Conservation (phyloP, 1,139 yeast genomes). For the Candida mesenterica region DNA sequence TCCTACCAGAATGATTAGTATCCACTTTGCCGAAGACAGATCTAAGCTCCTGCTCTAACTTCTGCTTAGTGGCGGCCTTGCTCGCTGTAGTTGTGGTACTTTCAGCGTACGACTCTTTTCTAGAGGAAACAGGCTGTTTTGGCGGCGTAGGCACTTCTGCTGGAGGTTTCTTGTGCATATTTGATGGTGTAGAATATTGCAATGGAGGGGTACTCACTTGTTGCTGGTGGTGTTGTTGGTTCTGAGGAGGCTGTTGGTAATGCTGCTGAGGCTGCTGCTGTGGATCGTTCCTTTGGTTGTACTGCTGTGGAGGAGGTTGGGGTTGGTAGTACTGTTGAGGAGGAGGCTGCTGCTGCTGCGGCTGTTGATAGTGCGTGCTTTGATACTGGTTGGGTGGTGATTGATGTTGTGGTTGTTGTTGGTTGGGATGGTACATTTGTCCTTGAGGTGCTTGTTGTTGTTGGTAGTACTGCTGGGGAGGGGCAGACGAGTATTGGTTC, state of each 20-base stretch:
- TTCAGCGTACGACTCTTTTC: constrained; percentile 7
- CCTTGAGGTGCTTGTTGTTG: constrained; percentile 11
- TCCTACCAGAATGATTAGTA: constrained; percentile 50
- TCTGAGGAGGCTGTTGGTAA: constrained; percentile 11
- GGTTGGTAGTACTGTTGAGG: constrained; percentile 10
- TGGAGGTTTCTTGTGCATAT: constrained; percentile 16
- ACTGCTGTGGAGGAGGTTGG: constrained; percentile 10
- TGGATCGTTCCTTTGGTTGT: constrained; percentile 10
- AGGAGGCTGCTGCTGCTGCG: constrained; percentile 13
- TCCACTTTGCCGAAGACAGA: constrained; percentile 59
- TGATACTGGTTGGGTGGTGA: constrained; percentile 15
- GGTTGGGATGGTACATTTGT: constrained; percentile 8
- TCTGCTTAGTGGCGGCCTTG: constrained; percentile 26
- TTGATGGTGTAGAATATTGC: constrained; percentile 8
- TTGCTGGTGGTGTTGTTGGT: constrained; percentile 9
- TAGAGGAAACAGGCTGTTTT: constrained; percentile 1
- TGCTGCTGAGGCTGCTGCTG: constrained; percentile 9
- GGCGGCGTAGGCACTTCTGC: constrained; percentile 7
- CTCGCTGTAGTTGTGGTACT: constrained; percentile 8
- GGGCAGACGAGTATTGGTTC: constrained; percentile 5
- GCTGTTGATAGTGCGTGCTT: constrained; percentile 15
- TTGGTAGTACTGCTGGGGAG: constrained; percentile 18
- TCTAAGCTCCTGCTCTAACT: constrained; percentile 50
- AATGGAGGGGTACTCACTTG: constrained; percentile 8
- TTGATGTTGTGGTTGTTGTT: constrained; percentile 9